phyloP scores from a whole-genome alignment of 495 filamentous ascomycete species.

The Aspergillus bridgeri region DNA sequence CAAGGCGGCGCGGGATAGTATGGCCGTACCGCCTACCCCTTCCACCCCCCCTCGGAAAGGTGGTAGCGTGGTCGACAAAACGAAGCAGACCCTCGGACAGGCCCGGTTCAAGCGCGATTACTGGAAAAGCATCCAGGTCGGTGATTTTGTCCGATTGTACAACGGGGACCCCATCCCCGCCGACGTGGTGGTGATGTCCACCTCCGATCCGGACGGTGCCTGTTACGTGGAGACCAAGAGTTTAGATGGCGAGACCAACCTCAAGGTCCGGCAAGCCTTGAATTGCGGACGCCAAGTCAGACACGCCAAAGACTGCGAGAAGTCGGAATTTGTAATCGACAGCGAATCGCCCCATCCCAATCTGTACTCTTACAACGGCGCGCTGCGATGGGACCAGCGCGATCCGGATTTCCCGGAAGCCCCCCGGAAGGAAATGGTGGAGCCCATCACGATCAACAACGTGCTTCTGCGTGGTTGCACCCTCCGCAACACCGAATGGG shows the following conservation, averaged over 20 bases:
- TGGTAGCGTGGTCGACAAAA: slow-evolving; percentile 63
- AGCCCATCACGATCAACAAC: slow-evolving; percentile 93
- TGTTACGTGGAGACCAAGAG: slow-evolving; percentile 99
- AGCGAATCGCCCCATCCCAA: slow-evolving; percentile 92
- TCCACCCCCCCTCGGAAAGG: slow-evolving; percentile 41
- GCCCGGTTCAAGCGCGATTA: slow-evolving; percentile 85
- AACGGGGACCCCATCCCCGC: slow-evolving; percentile 95
- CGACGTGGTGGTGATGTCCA: slow-evolving; percentile 92
- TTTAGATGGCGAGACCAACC: slow-evolving; percentile 94
- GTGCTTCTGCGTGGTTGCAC: slow-evolving; percentile 89
- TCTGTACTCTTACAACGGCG: slow-evolving; percentile 88
- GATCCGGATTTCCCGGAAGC: slow-evolving; percentile 57
- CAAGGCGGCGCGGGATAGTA: slow-evolving; percentile 30
- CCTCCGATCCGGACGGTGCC: slow-evolving; percentile 89
- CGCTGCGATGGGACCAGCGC: slow-evolving; percentile 79
- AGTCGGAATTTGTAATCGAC: slow-evolving; percentile 80
- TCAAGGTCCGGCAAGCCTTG: slow-evolving; percentile 91
- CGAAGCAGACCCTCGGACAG: slow-evolving; percentile 53
- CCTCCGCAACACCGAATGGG: slow-evolving; percentile 94
- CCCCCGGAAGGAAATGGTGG: slow-evolving; percentile 72
- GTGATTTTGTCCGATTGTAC: slow-evolving; percentile 95
- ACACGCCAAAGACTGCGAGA: slow-evolving; percentile 90
- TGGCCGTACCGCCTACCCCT: slow-evolving; percentile 22
- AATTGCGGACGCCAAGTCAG: slow-evolving; percentile 79
- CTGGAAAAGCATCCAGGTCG: slow-evolving; percentile 95